Percentiles rank a stretch among this genome's conserved stretches.
Conservation (phyloP, 2,329 filamentous ascomycete species). For the Cryphonectria radicalis region DNA sequence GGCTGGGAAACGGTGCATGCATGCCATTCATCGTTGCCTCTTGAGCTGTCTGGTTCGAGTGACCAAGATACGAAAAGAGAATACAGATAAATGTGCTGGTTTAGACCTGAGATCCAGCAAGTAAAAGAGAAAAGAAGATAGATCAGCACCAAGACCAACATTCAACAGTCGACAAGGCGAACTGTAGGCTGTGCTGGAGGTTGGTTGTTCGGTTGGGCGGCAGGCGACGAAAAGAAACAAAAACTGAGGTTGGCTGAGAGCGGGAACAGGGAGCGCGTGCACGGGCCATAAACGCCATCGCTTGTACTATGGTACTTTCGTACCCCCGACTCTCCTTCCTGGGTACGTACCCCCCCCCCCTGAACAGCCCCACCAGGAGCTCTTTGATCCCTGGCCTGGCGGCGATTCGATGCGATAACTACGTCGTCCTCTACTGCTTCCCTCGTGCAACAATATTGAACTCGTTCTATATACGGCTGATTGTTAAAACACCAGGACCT, state of each 20-base stretch:
- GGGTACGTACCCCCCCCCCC: neutral
- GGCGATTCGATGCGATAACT: constrained; percentile 10
- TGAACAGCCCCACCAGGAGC: constrained; percentile 7
- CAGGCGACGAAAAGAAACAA: neutral
- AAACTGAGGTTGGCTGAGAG: constrained; percentile 5
- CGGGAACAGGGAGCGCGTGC: constrained; percentile 5
- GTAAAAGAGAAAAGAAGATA: no score
- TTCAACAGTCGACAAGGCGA: neutral
- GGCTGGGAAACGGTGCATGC: constrained; percentile 44
- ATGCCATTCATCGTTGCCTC: constrained; percentile 60
- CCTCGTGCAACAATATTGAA: neutral
- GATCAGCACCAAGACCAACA: neutral
- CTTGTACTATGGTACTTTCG: neutral
- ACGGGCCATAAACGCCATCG: neutral
- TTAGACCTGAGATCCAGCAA: neutral
- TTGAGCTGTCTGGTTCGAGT: neutral
- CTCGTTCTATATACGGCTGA: neutral
- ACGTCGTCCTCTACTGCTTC: neutral
- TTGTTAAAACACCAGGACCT: neutral
- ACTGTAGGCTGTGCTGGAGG: neutral
- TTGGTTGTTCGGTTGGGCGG: neutral
- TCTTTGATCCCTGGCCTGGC: constrained; percentile 3
- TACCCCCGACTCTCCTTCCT: neutral
- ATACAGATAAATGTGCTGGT: neutral
- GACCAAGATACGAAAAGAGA: neutral